Evolutionary conservation across 2,329 filamentous ascomycete species (phyloP).

Genomic region (Botrytis squamosa): DNA sequence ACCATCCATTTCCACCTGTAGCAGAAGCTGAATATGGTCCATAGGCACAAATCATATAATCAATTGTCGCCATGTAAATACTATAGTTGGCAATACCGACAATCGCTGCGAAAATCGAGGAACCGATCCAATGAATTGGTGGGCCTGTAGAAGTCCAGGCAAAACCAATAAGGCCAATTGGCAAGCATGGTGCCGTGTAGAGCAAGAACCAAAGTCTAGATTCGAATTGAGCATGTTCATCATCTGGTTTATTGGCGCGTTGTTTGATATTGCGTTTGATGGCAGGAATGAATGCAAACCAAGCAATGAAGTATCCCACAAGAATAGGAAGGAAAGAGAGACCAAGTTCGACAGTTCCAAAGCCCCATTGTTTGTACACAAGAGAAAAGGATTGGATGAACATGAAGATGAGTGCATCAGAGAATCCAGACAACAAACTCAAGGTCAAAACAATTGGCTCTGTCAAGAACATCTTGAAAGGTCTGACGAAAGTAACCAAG

Average conservation of each 20-base stretch:
- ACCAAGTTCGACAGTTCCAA: slow-evolving; percentile 55
- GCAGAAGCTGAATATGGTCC: slow-evolving; percentile 72
- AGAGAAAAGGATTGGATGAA: slow-evolving; percentile 70
- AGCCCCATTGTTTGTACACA: slow-evolving; percentile 67
- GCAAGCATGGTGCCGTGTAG: slow-evolving; percentile 58
- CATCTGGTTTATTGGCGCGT: slow-evolving; percentile 50
- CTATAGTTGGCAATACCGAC: slow-evolving; percentile 71
- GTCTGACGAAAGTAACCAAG: slow-evolving; percentile 56
- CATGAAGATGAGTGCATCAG: slow-evolving; percentile 74
- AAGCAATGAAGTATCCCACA: slow-evolving; percentile 64
- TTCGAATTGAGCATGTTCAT: slow-evolving; percentile 66
- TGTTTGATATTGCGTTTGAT: slow-evolving; percentile 54
- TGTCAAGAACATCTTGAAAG: slow-evolving; percentile 70
- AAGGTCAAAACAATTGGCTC: slow-evolving; percentile 72
- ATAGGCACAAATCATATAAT: slow-evolving; percentile 76
- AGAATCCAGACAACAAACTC: slow-evolving; percentile 70
- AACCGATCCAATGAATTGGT: slow-evolving; percentile 64
- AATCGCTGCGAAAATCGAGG: slow-evolving; percentile 61
- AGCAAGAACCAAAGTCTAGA: slow-evolving; percentile 64
- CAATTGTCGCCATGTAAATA: slow-evolving; percentile 75
- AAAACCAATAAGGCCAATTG: slow-evolving; percentile 69
- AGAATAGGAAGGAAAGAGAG: slow-evolving; percentile 65
- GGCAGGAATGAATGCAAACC: slow-evolving; percentile 57
- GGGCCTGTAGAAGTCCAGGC: slow-evolving; percentile 66
- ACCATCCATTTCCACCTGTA: slow-evolving; percentile 73